A percentile compares a stretch with the other conserved stretches of the same genome.
phyloP scores from a whole-genome alignment of 1,284 basidiomycete genomes.

The Fomes fomentarius region DNA sequence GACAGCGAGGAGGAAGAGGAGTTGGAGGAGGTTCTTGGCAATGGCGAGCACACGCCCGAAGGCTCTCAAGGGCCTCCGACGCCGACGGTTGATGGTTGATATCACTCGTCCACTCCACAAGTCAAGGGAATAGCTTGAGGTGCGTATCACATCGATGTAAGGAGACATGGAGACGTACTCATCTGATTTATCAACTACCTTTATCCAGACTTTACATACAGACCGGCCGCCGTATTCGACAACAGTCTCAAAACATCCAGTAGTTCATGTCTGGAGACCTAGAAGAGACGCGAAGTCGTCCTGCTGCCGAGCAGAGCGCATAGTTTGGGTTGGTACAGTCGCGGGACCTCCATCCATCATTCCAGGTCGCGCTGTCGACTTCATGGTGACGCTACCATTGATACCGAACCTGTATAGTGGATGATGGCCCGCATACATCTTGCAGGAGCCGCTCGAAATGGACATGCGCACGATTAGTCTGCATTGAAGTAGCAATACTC shows the following conservation, averaged over 20 bases:
- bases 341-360: no score
- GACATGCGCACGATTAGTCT: not conserved
- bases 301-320: no score
- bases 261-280: no score
- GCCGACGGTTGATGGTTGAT: slow-evolving; percentile 9
- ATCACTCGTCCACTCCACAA: not conserved
- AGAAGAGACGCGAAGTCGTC: no score
- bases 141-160: not conserved
- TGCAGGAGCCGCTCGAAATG: no score
- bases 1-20: slow-evolving; percentile 49
- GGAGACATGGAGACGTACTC: not conserved
- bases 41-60: slow-evolving; percentile 34
- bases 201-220: no score
- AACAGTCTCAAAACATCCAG: no score
- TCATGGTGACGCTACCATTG: not conserved
- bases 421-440: no score
- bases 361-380: no score
- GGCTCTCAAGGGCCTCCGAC: slow-evolving; percentile 24
- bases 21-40: slow-evolving; percentile 40
- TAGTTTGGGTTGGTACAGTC: no score
- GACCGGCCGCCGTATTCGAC: no score
- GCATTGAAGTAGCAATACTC: not conserved
- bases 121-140: not conserved
- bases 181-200: no score
- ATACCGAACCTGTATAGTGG: not conserved